phyloP scores from a whole-genome alignment of 108 stramenopile genomes.

The Craspedostauros australis region DNA sequence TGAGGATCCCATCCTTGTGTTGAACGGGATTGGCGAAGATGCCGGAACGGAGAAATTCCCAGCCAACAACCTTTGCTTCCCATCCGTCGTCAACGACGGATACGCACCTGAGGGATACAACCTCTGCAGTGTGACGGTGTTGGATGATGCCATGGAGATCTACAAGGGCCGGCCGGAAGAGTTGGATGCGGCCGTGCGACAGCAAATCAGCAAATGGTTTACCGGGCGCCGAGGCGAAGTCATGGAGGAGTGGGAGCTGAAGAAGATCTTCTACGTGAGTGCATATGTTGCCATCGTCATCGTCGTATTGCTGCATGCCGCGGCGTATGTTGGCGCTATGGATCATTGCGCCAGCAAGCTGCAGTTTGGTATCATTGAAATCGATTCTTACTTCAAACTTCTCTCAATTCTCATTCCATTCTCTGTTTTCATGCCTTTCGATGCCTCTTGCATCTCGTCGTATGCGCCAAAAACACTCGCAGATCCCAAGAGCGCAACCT shows the following conservation, averaged over 20 bases:
- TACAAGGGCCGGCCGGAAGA: constrained; percentile 41
- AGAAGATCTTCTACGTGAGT: constrained; percentile 45
- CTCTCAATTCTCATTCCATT: neutral
- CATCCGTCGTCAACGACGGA: constrained; percentile 59
- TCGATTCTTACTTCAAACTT: neutral
- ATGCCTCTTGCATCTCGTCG: neutral
- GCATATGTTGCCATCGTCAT: no score
- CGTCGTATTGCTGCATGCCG: neutral
- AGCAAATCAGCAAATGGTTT: constrained; percentile 64
- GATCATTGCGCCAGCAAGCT: no score
- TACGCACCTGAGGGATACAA: constrained; percentile 67
- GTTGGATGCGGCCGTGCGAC: constrained; percentile 52
- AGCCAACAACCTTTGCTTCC: constrained; percentile 85
- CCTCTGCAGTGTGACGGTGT: constrained; percentile 69
- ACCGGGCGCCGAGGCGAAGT: constrained; percentile 42
- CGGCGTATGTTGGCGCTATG: no score
- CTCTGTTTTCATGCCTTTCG: neutral
- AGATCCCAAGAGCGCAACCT: constrained; percentile 77
- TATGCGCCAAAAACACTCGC: constrained; percentile 2
- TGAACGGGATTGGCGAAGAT: constrained; percentile 51
- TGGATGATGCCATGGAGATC: constrained; percentile 46
- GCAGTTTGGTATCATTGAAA: no score
- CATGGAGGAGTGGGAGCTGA: constrained; percentile 49
- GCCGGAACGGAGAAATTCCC: constrained; percentile 31
- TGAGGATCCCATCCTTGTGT: constrained; percentile 69